phyloP scores from a whole-genome alignment of 1,284 basidiomycete genomes.

The Trichosporon asahii region DNA sequence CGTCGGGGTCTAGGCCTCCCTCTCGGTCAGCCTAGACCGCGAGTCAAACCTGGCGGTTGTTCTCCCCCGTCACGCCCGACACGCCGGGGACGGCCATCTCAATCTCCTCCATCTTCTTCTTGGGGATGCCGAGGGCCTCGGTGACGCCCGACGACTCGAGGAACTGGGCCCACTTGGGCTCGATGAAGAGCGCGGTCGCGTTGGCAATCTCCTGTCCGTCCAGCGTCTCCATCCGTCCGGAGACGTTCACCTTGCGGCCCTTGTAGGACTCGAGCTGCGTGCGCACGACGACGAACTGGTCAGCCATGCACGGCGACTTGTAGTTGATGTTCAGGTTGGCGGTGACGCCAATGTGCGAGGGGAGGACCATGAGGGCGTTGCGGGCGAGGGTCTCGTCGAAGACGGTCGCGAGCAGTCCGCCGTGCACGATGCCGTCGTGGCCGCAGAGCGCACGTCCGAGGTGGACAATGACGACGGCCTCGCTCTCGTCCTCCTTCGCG shows the following conservation, averaged over 20 bases:
- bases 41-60: slow-evolving; percentile 3
- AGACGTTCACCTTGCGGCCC: slow-evolving; percentile 73
- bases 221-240: slow-evolving; percentile 69
- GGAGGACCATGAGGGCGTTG: slow-evolving; percentile 75
- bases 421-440: slow-evolving; percentile 91
- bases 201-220: slow-evolving; percentile 75
- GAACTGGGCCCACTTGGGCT: slow-evolving; percentile 75
- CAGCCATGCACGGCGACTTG: slow-evolving; percentile 73
- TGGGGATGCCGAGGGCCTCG: slow-evolving; percentile 44
- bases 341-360: slow-evolving; percentile 88
- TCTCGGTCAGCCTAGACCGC: slow-evolving; percentile 5
- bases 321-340: slow-evolving; percentile 74
- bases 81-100: not conserved
- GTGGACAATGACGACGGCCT: slow-evolving; percentile 67
- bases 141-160: slow-evolving; percentile 56
- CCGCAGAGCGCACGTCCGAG: slow-evolving; percentile 79
- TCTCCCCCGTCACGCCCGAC: not conserved
- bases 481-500: slow-evolving; percentile 68
- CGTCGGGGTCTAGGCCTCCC: slow-evolving; percentile 1
- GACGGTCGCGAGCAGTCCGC: slow-evolving; percentile 84
- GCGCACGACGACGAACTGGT: slow-evolving; percentile 60
- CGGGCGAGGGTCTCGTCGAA: slow-evolving; percentile 82
- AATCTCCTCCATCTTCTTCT: slow-evolving; percentile 1
- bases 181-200: slow-evolving; percentile 74
- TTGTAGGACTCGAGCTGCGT: slow-evolving; percentile 63